A percentile compares a stretch with the other conserved stretches of the same genome.
Evolutionary conservation across 108 stramenopile genomes (phyloP).

Genomic region (Chaetoceros tenuissimus): DNA sequence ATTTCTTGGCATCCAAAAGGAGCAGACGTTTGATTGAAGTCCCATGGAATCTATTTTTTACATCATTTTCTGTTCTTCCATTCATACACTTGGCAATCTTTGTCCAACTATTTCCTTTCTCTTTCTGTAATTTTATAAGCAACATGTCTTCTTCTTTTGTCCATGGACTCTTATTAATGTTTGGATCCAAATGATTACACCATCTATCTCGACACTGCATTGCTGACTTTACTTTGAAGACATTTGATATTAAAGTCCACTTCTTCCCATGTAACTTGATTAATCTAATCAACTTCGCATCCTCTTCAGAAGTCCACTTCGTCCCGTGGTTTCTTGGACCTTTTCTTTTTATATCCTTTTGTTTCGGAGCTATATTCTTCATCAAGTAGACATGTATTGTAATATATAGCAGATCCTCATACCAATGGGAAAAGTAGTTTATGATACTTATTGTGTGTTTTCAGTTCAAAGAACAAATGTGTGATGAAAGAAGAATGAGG

Average conservation of each 20-base stretch:
- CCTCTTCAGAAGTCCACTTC: slow-evolving; percentile 97
- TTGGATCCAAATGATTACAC: slow-evolving; percentile 97
- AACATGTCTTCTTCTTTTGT: slow-evolving; percentile 80
- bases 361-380: too few species aligned
- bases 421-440: too few species aligned
- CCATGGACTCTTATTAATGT: too few species aligned
- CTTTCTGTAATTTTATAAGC: slow-evolving; percentile 69
- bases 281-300: slow-evolving; percentile 58
- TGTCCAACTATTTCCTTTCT: slow-evolving; percentile 90
- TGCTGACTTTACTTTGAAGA: slow-evolving; percentile 85
- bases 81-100: slow-evolving; percentile 91
- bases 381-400: too few species aligned
- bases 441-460: too few species aligned
- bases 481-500: too few species aligned
- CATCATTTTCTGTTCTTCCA: slow-evolving; percentile 95
- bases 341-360: too few species aligned
- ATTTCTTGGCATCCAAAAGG: too few species aligned
- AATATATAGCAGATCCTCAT: too few species aligned
- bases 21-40: too few species aligned
- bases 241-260: slow-evolving; percentile 87
- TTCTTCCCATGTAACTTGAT: slow-evolving; percentile 79
- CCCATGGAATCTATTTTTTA: slow-evolving; percentile 98
- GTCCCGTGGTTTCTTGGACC: too few species aligned
- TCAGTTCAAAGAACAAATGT: too few species aligned
- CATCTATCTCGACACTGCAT: slow-evolving; percentile 99